Evolutionary conservation across 2,329 filamentous ascomycete genomes (phyloP), one percentile per base, ranked within the genome.

Genomic region (Colletotrichum musae): DNA sequence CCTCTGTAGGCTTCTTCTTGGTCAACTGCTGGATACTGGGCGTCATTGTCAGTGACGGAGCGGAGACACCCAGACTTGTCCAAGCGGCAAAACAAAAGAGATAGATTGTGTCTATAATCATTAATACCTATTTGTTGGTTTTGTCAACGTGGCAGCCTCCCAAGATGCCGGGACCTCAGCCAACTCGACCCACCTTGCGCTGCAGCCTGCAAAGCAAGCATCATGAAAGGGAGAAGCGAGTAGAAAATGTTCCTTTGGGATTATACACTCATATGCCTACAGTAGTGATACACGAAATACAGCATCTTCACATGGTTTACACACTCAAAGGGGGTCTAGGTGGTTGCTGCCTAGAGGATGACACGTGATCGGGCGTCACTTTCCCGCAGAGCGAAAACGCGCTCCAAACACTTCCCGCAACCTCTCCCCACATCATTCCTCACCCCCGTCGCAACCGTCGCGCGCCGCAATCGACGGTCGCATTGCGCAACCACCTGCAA

Each of bases 1-100:
- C 94, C 0, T 92, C 93, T 0, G 79, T 97, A 15, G 82, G 82
- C 0, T 98, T 99, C 82, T 98, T 98, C 77, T 79, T 90, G 1
- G 88, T 94, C 16, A 98, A 99, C 78, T 91, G 91, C 73, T 97
- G 94, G 90, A 93, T 98, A 63, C 78, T 99, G 47, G 93, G 93
- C 0, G 84, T 97, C 54, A 90, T 98, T 51, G 87, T 98, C 6
- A 78, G 78, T 2, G 96, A 98, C 79, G 85, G 85, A 3, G 80
- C 73, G 2, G 71, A 63, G n/a, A n/a, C 32, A 2, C 10, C 47
- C n/a, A 1, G 1, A 16, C 6, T 18, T 9, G 10, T 16, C 9
- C 18, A 26, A 10, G 28, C 53, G 13, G 12, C 18, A 16, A 9
- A 9, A 9, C 2, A 21, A 52, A n/a, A 13, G 9, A n/a, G 12